Base-by-base conservation (phyloP, 768 basidiomycete species). In the Peribolospora kevripleyi region DNA sequence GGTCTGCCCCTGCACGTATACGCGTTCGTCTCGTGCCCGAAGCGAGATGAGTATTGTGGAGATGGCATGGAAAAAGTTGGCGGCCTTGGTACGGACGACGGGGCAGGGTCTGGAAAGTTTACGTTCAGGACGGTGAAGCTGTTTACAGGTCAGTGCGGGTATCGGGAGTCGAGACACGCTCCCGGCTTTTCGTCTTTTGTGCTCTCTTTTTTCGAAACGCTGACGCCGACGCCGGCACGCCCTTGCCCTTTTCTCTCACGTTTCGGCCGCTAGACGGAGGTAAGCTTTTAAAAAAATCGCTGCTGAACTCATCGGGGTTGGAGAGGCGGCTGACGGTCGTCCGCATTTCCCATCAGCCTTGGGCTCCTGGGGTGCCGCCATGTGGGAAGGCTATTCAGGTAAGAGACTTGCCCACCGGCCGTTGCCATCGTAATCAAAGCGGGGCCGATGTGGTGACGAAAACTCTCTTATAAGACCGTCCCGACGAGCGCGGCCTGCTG, bases 331-430 rank as follows among this genome's bases (percentile, higher is more conserved):
- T 25, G 25, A 25, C 25, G 25, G 25, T 25, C 25, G 25, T 25
- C 25, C 1, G 25, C 1, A 25, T 25, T 25, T 1, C 25, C 25
- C 25, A 25, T 25, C 25, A 25, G 90, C 90, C 0, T 74, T 97
- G 4, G 86, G 91, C 0, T 84, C 82, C 2, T 84, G 83, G 73
- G 90, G 91, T 6, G 88, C 91, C 0, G 88, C 91, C 0, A 72
- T 97, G 55, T 68, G 84, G 5, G 74, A 80, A 51, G 84, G 86
- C 13, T 97, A 93, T 65, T 74, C 78, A 0, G 69, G 57, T 55
- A 39, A 50, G 36, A 3, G 9, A 36, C n/a, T 1, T 38, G 25
- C 1, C 25, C 25, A 1, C 25, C 1, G 25, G 25, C 25, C 25
- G 25, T 25, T 25, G 25, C 1, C 25, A 25, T 25, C 25, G 25